phyloP scores from a whole-genome alignment of 306 rosid species.

The Arachis hypogaea region DNA sequence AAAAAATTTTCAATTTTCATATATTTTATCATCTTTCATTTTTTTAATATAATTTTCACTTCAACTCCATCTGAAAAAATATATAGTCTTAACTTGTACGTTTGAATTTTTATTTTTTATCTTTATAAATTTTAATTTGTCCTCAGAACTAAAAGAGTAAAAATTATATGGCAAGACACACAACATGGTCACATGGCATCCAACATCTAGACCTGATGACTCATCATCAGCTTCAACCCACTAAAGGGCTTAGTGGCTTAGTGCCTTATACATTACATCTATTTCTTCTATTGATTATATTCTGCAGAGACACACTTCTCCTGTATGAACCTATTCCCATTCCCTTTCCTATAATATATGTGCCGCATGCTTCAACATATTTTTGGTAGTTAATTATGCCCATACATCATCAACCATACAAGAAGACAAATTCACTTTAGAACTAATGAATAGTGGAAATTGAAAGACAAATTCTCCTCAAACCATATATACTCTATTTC shows the following conservation, averaged over 20 bases:
- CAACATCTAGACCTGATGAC: constrained; percentile 44
- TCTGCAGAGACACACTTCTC: constrained; percentile 30
- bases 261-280: constrained; percentile 35
- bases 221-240: constrained; percentile 58
- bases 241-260: constrained; percentile 42
- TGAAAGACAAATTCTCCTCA: not conserved
- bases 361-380: constrained; percentile 40
- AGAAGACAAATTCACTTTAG: constrained; percentile 1
- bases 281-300: constrained; percentile 30
- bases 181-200: constrained; percentile 63
- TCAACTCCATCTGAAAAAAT: too few relatives aligned
- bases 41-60: too few relatives aligned
- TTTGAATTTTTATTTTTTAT: too few relatives aligned
- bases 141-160: constrained; percentile 35
- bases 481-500: not conserved
- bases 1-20: too few relatives aligned
- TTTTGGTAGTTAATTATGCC: constrained; percentile 15
- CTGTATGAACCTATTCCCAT: constrained; percentile 28
- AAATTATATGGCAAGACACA: constrained; percentile 32
- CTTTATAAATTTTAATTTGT: constrained; percentile 29
- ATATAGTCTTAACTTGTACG: too few relatives aligned
- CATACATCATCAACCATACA: not conserved
- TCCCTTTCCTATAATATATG: constrained; percentile 20
- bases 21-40: too few relatives aligned
- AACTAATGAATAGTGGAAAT: not conserved